Percentiles rank a stretch among this genome's conserved stretches.
These are phyloP conservation scores for Lepidium campestre DNA, from an alignment of 441 rosid genomes.

Conservation along the genomic window DNA sequence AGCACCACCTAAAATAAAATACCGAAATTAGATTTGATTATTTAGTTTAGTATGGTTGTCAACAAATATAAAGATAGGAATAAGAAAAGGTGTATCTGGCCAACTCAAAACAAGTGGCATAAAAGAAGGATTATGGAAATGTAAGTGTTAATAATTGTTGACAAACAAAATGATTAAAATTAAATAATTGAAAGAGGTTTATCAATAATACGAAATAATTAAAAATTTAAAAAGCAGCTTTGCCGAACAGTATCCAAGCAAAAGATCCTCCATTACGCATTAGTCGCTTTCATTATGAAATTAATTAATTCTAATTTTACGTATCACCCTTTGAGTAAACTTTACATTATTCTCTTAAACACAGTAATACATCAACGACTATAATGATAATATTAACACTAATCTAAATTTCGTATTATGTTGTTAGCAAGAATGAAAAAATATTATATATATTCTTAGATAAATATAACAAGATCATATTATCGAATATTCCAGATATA, in stretches of 20 bases:
- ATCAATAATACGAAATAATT: not conserved
- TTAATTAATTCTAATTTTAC: not conserved
- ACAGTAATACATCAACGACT: not conserved
- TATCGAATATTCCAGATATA: too few species aligned
- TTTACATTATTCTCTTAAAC: not conserved
- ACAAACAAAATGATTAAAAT: not conserved
- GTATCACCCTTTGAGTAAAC: not conserved
- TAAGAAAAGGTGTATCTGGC: not conserved
- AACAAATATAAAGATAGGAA: not conserved
- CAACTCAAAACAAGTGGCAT: not conserved
- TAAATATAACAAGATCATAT: not conserved
- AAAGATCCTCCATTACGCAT: not conserved
- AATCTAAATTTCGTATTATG: not conserved
- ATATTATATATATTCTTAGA: too few species aligned
- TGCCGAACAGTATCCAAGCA: not conserved
- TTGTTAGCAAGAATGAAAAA: not conserved
- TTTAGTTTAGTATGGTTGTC: too few species aligned
- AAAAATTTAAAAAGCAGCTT: not conserved
- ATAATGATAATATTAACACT: not conserved
- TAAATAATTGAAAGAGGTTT: not conserved
- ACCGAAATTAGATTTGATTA: too few species aligned
- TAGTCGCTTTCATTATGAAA: slow-evolving; percentile 5
- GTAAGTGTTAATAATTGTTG: not conserved
- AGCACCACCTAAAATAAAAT: not conserved
- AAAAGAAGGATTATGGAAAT: not conserved